Conservation (phyloP, 2,329 filamentous ascomycete genomes). For the Juglanconis sp. region DNA sequence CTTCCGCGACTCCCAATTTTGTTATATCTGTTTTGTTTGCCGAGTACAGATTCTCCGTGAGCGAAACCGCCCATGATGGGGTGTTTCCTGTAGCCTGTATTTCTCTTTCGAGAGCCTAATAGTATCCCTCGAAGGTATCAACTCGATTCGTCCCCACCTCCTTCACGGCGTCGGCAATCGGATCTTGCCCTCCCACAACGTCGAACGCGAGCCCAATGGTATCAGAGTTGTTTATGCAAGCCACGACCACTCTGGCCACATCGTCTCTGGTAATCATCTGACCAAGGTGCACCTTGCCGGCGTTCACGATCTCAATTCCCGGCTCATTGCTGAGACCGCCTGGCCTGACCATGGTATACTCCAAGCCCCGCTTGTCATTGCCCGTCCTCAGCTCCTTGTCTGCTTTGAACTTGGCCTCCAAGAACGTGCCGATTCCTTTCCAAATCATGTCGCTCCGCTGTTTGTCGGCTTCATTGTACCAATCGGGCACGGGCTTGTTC, state of each 20-base stretch:
- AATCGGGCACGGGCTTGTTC: slow-evolving; percentile 34
- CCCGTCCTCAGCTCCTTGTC: slow-evolving; percentile 36
- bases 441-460: slow-evolving; percentile 35
- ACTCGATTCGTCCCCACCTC: slow-evolving; percentile 33
- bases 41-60: too few species aligned
- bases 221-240: slow-evolving; percentile 35
- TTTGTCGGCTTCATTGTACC: slow-evolving; percentile 39
- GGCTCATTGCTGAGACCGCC: slow-evolving; percentile 36
- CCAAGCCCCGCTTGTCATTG: slow-evolving; percentile 34
- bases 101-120: slow-evolving; percentile 8
- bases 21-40: too few species aligned
- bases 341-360: slow-evolving; percentile 44
- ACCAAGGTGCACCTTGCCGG: slow-evolving; percentile 39
- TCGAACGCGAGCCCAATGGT: slow-evolving; percentile 42
- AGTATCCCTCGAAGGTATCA: slow-evolving; percentile 28
- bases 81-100: too few species aligned
- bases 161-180: slow-evolving; percentile 35
- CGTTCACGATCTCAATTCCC: slow-evolving; percentile 34
- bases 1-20: too few species aligned
- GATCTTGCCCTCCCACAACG: slow-evolving; percentile 32
- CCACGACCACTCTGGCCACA: slow-evolving; percentile 40
- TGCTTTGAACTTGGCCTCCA: slow-evolving; percentile 40
- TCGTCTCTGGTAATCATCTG: slow-evolving; percentile 39
- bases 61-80: too few species aligned
- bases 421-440: slow-evolving; percentile 36